Base-by-base conservation (phyloP, 345 rosid genomes). In the Kandelia obovata region DNA sequence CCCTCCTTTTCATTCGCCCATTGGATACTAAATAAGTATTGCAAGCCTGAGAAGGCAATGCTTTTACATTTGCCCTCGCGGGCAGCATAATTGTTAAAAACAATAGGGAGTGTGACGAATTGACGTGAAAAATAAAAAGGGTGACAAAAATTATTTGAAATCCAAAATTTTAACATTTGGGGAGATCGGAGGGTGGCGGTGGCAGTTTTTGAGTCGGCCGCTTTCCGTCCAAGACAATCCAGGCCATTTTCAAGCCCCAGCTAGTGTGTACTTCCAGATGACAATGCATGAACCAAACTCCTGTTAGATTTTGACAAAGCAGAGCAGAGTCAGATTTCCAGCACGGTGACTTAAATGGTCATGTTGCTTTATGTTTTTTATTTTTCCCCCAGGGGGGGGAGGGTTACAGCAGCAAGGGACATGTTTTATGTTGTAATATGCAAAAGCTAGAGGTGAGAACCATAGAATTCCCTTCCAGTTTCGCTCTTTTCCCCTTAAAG, bases 161-260 rank as follows among this genome's bases (percentile, higher is more conserved):
- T 11, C 49, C 16, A 43, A 2, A 43, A 13, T 43, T 43, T 77
- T 64, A 86, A 68, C 88, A 84, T 75, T 74, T 67, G 0, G 87
- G 88, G 53, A 86, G 85, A 84, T 86, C 86, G 1, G 85, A 72
- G 31, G 90, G 84, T 5, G 85, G 85, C 4, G 81, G 84, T 21
- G 73, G 88, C 46, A 86, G 79, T 61, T 77, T 84, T 64, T 86
- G 86, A 34, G 75, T 64, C 23, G 61, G 71, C 6, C 74, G 64
- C 43, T 79, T 77, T 5, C 91, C 87, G 57, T 81, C 84, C n/a
- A 8, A 69, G 30, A 84, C 87, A 49, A 84, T 28, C 88, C 87
- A 86, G 7, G 80, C 86, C 88, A 86, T 84, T 72, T 84, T 84
- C 76, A 86, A 69, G 2, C 88, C 91, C 88, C 88, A 84, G 72